These are phyloP conservation scores for Isatis tinctoria DNA, from an alignment of 345 rosid species.

Conservation along the genomic window DNA sequence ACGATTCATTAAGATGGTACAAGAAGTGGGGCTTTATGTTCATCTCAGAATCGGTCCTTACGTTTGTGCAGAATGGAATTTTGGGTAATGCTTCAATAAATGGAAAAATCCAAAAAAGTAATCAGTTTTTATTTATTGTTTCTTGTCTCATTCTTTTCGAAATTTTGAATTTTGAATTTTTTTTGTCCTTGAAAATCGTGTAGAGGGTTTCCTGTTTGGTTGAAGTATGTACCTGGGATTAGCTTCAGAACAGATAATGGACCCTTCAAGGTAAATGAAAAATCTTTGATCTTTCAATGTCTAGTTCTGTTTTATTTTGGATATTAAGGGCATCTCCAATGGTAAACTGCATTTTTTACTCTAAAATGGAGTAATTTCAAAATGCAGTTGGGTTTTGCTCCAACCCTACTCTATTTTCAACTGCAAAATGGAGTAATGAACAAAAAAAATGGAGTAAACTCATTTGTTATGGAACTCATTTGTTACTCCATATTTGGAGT, in stretches of 20 bases:
- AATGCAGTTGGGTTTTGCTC: too few relatives aligned
- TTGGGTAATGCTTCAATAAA: constrained; percentile 57
- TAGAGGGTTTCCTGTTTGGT: constrained; percentile 98
- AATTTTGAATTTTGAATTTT: constrained; percentile 17
- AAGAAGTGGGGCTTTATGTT: constrained; percentile 75
- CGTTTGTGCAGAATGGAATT: constrained; percentile 99
- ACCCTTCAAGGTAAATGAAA: constrained; percentile 78
- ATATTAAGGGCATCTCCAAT: too few relatives aligned
- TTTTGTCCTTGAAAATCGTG: background rate
- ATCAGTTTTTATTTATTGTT: background rate
- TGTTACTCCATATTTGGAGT: too few relatives aligned
- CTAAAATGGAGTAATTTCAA: too few relatives aligned
- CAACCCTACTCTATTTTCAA: too few relatives aligned
- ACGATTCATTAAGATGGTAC: constrained; percentile 80
- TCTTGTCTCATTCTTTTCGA: background rate
- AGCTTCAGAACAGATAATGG: constrained; percentile 95
- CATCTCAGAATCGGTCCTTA: constrained; percentile 99
- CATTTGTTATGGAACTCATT: too few relatives aligned
- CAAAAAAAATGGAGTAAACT: too few relatives aligned
- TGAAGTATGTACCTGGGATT: constrained; percentile 91
- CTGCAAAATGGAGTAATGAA: too few relatives aligned
- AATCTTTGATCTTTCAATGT: background rate
- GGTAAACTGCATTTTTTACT: too few relatives aligned
- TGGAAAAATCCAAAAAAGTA: background rate
- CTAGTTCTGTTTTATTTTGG: background rate